A percentile compares a stretch with the other conserved stretches of the same genome.
phyloP scores from a whole-genome alignment of 352 stramenopile genomes.

The Pythium sp. region DNA sequence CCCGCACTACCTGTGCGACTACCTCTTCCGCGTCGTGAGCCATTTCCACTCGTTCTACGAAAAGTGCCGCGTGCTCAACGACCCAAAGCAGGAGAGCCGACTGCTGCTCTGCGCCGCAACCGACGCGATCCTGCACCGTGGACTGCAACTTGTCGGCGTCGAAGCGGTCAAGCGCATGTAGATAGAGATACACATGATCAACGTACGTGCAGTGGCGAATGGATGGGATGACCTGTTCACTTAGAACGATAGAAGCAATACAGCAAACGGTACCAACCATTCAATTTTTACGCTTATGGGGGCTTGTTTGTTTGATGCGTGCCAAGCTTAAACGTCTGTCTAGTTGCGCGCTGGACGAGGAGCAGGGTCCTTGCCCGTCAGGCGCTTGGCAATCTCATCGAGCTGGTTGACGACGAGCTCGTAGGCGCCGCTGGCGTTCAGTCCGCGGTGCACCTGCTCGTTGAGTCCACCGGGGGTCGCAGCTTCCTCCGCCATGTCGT shows the following conservation, averaged over 20 bases:
- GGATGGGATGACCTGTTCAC: neutral
- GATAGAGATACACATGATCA: neutral
- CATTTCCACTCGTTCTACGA: constrained; percentile 86
- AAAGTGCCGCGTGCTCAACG: constrained; percentile 67
- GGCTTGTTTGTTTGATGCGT: neutral
- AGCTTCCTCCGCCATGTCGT: constrained; percentile 82
- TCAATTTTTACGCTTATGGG: neutral
- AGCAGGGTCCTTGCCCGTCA: constrained; percentile 64
- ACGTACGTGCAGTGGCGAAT: no score
- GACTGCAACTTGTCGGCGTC: constrained; percentile 67
- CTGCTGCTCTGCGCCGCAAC: constrained; percentile 76
- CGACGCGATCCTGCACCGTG: constrained; percentile 59
- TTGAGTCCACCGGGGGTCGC: constrained; percentile 81
- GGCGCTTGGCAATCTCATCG: constrained; percentile 79
- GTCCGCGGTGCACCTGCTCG: constrained; percentile 77
- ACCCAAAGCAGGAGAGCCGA: constrained; percentile 60
- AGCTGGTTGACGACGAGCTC: constrained; percentile 79
- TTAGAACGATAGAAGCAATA: neutral
- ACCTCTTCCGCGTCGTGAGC: constrained; percentile 73
- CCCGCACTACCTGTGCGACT: constrained; percentile 79
- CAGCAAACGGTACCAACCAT: neutral
- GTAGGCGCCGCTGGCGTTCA: constrained; percentile 67
- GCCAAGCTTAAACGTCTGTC: neutral
- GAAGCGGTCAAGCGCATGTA: constrained; percentile 77
- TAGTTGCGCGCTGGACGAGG: constrained; percentile 44